These are phyloP conservation scores for Saturnispora sekii DNA, from an alignment of 805 yeast genomes.

Conservation along the genomic window DNA sequence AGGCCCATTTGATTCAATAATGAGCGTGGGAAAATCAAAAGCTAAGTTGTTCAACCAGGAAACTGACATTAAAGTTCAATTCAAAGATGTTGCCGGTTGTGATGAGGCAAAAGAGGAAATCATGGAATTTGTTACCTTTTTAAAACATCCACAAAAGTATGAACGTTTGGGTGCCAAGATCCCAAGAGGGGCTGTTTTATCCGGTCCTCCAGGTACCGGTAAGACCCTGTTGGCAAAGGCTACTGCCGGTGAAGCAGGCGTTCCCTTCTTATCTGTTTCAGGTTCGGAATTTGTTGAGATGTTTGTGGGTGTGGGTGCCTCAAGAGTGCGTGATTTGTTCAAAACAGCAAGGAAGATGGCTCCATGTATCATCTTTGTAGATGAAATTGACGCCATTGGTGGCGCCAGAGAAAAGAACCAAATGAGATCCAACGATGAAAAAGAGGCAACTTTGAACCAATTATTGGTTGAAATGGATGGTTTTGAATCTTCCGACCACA, in stretches of 20 bases:
- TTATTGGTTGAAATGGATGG: slow-evolving; percentile 98
- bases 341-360: slow-evolving; percentile 88
- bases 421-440: slow-evolving; percentile 91
- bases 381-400: slow-evolving; percentile 99
- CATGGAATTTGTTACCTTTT: slow-evolving; percentile 93
- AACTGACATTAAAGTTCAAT: slow-evolving; percentile 78
- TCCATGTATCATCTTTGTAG: slow-evolving; percentile 93
- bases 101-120: slow-evolving; percentile 95
- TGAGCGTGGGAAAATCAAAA: slow-evolving; percentile 79
- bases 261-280: slow-evolving; percentile 89
- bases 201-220: slow-evolving; percentile 99
- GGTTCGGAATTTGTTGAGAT: slow-evolving; percentile 98
- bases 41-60: slow-evolving; percentile 90
- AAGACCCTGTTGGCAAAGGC: slow-evolving; percentile 95
- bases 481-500: slow-evolving; percentile 80
- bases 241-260: slow-evolving; percentile 98
- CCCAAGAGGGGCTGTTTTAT: slow-evolving; percentile 94
- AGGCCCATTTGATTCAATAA: slow-evolving; percentile 73
- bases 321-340: slow-evolving; percentile 93
- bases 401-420: slow-evolving; percentile 57
- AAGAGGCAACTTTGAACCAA: slow-evolving; percentile 94
- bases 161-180: slow-evolving; percentile 93
- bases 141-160: slow-evolving; percentile 83
- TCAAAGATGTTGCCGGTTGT: slow-evolving; percentile 95
- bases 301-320: slow-evolving; percentile 99